Percentiles rank a stretch among this genome's conserved stretches.
Evolutionary conservation across 2,329 filamentous ascomycete genomes (phyloP).

Genomic region (Chaetomium olivaceum): DNA sequence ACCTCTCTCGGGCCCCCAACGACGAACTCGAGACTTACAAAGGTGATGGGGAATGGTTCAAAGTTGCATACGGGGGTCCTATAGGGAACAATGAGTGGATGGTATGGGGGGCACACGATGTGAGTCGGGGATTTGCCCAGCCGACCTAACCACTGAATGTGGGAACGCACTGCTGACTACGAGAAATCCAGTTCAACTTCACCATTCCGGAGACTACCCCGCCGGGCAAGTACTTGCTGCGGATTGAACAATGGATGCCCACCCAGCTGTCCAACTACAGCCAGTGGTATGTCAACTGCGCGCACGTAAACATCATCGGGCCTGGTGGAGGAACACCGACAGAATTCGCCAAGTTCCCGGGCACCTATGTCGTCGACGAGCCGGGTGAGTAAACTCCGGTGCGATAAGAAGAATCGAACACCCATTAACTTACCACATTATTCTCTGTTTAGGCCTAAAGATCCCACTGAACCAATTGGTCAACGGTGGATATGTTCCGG

Average conservation of each 20-base stretch:
- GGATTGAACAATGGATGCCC: constrained; percentile 25
- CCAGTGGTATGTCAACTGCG: constrained; percentile 29
- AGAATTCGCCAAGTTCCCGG: constrained; percentile 23
- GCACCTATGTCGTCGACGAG: constrained; percentile 20
- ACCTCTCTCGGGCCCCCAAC: constrained; percentile 22
- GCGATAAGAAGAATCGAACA: too few species aligned
- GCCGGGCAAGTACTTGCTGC: constrained; percentile 27
- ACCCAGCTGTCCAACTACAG: constrained; percentile 8
- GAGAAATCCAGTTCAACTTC: constrained; percentile 23
- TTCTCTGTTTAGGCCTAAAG: constrained; percentile 3
- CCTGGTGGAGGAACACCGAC: constrained; percentile 23
- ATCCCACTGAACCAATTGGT: constrained; percentile 12
- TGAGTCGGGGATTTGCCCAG: neutral
- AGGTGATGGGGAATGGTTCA: constrained; percentile 28
- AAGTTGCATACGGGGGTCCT: constrained; percentile 25
- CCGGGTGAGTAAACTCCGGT: constrained; percentile 10
- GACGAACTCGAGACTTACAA: constrained; percentile 20
- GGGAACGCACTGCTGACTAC: neutral
- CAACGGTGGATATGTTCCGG: constrained; percentile 1
- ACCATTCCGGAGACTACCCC: constrained; percentile 24
- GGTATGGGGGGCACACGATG: constrained; percentile 15
- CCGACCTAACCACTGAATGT: neutral
- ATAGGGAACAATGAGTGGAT: constrained; percentile 16
- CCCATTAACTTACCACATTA: too few species aligned
- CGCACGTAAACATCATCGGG: constrained; percentile 24